Conservation (phyloP, 2,329 filamentous ascomycete genomes). For the Diaporthe ampelina region DNA sequence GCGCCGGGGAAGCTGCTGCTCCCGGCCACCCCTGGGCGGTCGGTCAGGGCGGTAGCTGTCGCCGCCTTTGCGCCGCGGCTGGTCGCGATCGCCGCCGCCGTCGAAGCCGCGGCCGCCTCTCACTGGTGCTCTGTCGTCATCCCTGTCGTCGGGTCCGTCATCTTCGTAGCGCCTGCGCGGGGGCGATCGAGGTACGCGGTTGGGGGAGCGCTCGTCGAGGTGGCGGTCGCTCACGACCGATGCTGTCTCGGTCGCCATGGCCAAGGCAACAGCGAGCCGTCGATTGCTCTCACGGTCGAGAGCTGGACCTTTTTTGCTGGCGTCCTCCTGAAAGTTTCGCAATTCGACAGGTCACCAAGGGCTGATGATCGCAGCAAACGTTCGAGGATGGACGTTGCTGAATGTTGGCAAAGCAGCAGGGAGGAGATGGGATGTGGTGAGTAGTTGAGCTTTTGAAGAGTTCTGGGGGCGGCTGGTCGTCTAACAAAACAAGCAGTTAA, state of each 20-base stretch:
- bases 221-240: conserved; percentile 41
- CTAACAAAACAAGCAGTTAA: not conserved
- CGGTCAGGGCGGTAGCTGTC: conserved; percentile 64
- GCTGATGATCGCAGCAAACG: not conserved
- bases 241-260: conserved; percentile 41
- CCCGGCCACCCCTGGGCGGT: not conserved
- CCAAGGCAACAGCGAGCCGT: conserved; percentile 11
- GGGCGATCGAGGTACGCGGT: conserved; percentile 48
- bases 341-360: not conserved
- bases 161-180: conserved; percentile 45
- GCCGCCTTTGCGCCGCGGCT: conserved; percentile 57
- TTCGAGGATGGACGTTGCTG: not conserved
- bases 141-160: conserved; percentile 46
- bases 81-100: conserved; percentile 43
- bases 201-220: conserved; percentile 47
- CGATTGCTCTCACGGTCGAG: not conserved
- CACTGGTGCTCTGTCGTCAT: conserved; percentile 46
- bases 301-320: not conserved
- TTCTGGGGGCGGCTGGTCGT: not conserved
- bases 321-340: not conserved
- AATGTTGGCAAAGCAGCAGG: not conserved
- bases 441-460: not conserved
- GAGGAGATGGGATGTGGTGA: not conserved
- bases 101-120: conserved; percentile 40
- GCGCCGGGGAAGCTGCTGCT: conserved; percentile 43